Conservation (phyloP, 768 basidiomycete genomes). For the Russula brevipes region DNA sequence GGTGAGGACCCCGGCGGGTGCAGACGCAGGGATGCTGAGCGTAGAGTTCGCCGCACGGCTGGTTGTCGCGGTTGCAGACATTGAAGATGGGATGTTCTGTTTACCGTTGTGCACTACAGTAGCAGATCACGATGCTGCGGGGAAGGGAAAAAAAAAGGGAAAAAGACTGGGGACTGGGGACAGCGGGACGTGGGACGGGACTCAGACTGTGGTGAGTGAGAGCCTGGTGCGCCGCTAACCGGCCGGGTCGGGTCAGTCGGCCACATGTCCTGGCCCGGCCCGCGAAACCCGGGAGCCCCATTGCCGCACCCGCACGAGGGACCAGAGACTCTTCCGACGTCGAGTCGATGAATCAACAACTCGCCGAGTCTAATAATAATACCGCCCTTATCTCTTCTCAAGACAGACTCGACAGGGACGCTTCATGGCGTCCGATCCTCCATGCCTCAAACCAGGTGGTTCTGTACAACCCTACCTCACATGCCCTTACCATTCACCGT, state of each 20-base stretch:
- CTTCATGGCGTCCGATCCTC: constrained; percentile 72
- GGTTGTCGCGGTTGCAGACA: neutral
- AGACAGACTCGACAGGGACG: constrained; percentile 20
- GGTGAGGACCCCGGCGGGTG: constrained; percentile 58
- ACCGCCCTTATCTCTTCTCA: constrained; percentile 25
- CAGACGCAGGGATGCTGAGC: constrained; percentile 42
- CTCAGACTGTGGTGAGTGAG: neutral
- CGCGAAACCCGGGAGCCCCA: neutral
- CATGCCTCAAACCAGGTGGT: constrained; percentile 84
- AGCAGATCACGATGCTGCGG: too few relatives aligned
- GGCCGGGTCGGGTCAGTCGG: too few relatives aligned
- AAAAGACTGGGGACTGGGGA: too few relatives aligned
- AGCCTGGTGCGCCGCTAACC: neutral
- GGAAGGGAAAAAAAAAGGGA: neutral
- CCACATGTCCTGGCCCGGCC: neutral
- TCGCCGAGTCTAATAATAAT: constrained; percentile 3
- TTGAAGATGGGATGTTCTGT: neutral
- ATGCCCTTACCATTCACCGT: constrained; percentile 64
- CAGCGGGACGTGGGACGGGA: too few relatives aligned
- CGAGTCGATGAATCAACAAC: too few relatives aligned
- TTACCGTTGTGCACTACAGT: neutral
- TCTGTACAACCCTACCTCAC: constrained; percentile 79
- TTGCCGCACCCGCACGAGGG: neutral
- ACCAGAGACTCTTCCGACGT: too few relatives aligned
- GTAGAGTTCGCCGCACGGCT: neutral